Conservation (phyloP, 129 eudicot genomes). For the Helianthus annuus region DNA sequence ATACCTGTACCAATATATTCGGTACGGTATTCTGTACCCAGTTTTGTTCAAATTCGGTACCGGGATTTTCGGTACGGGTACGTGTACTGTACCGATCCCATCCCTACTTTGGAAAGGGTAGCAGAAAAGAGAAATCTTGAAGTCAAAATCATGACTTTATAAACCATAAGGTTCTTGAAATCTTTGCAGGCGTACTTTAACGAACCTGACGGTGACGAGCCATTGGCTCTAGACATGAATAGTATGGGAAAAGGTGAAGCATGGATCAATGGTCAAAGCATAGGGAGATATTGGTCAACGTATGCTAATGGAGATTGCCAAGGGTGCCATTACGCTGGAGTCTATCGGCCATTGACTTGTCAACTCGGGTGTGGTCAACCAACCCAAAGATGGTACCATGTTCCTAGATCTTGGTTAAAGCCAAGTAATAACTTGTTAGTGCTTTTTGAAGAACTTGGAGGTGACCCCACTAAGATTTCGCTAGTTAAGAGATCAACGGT, state of each 20-base stretch:
- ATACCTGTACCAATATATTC: no score
- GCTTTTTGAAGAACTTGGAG: constrained; percentile 91
- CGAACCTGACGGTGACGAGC: constrained; percentile 85
- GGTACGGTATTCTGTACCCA: no score
- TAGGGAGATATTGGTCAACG: constrained; percentile 94
- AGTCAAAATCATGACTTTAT: neutral
- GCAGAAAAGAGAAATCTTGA: constrained; percentile 18
- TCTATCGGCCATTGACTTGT: constrained; percentile 69
- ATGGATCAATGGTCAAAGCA: constrained; percentile 92
- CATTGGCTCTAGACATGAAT: constrained; percentile 87
- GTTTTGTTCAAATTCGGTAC: no score
- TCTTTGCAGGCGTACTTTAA: constrained; percentile 71
- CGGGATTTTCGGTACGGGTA: no score
- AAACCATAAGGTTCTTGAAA: constrained; percentile 17
- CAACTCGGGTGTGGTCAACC: constrained; percentile 94
- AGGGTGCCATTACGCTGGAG: constrained; percentile 69
- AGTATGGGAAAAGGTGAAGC: constrained; percentile 98
- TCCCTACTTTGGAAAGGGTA: neutral
- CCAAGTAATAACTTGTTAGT: constrained; percentile 74
- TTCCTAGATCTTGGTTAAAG: constrained; percentile 94
- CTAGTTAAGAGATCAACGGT: constrained; percentile 72
- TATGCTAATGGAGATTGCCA: constrained; percentile 73
- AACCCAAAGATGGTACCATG: constrained; percentile 97
- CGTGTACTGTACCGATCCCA: no score
- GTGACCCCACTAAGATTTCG: constrained; percentile 71